A percentile compares a stretch with the other conserved stretches of the same genome.
These are phyloP conservation scores for Saturnispora quitensis DNA, from an alignment of 805 yeast species.

Conservation along the genomic window DNA sequence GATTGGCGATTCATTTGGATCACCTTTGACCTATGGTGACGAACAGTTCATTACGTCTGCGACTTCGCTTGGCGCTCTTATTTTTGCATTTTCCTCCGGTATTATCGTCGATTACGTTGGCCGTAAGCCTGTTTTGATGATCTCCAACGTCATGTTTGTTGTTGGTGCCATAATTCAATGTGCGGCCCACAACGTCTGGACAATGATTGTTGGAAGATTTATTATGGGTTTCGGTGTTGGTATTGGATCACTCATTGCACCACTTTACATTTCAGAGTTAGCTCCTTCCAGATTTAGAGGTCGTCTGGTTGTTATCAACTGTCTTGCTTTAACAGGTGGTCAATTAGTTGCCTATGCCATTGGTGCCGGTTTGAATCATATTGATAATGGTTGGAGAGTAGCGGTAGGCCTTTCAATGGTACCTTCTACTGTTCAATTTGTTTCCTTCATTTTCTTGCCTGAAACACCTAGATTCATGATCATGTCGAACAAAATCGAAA, in stretches of 20 bases:
- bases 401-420: slow-evolving; percentile 84
- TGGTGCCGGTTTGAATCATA: slow-evolving; percentile 75
- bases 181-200: slow-evolving; percentile 73
- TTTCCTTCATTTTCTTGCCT: slow-evolving; percentile 75
- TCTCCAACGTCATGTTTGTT: slow-evolving; percentile 73
- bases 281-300: slow-evolving; percentile 93
- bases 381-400: slow-evolving; percentile 85
- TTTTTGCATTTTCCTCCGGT: slow-evolving; percentile 76
- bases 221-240: slow-evolving; percentile 97
- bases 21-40: slow-evolving; percentile 58
- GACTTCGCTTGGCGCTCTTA: slow-evolving; percentile 85
- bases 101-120: slow-evolving; percentile 75
- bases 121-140: slow-evolving; percentile 73
- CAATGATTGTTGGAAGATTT: slow-evolving; percentile 86
- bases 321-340: slow-evolving; percentile 88
- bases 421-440: slow-evolving; percentile 74
- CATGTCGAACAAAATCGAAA: slow-evolving; percentile 53
- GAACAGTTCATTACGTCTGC: slow-evolving; percentile 90
- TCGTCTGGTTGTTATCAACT: slow-evolving; percentile 78
- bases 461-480: slow-evolving; percentile 92
- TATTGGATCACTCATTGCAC: slow-evolving; percentile 88
- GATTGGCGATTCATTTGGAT: slow-evolving; percentile 67
- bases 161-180: slow-evolving; percentile 82
- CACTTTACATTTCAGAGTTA: slow-evolving; percentile 82
- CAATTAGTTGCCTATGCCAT: slow-evolving; percentile 90